phyloP scores from a whole-genome alignment of 1,139 yeast genomes.

The Suhomyces ambrosiae region DNA sequence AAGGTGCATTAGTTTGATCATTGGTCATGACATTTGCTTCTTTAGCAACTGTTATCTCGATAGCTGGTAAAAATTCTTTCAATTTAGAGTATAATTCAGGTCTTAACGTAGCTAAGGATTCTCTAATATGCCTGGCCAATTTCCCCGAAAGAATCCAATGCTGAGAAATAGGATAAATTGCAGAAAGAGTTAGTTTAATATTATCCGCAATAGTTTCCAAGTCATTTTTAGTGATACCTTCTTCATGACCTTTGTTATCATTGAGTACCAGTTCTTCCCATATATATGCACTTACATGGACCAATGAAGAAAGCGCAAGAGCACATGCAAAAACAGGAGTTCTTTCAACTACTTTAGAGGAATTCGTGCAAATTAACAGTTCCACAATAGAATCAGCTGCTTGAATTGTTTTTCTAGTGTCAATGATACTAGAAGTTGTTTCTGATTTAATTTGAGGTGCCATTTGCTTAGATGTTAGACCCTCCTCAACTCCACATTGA shows the following conservation, averaged over 20 bases:
- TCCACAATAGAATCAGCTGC: constrained; percentile 52
- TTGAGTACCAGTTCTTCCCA: constrained; percentile 39
- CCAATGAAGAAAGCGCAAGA: constrained; percentile 50
- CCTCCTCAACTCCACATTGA: constrained; percentile 30
- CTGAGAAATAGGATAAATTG: constrained; percentile 46
- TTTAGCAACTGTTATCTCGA: constrained; percentile 8
- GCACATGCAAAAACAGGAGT: constrained; percentile 55
- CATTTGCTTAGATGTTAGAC: constrained; percentile 11
- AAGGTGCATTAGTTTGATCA: no score
- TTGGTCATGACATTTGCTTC: no score
- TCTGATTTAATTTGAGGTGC: constrained; percentile 13
- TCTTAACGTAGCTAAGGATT: constrained; percentile 32
- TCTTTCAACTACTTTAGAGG: constrained; percentile 40
- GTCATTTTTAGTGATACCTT: constrained; percentile 30
- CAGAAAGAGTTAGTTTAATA: constrained; percentile 48
- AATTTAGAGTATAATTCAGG: constrained; percentile 30
- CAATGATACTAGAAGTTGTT: constrained; percentile 47
- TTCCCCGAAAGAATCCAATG: constrained; percentile 54
- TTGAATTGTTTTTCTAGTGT: constrained; percentile 53
- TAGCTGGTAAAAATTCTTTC: constrained; percentile 21
- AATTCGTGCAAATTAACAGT: constrained; percentile 47
- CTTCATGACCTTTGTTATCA: constrained; percentile 9
- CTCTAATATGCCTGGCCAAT: constrained; percentile 46
- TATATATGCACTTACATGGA: constrained; percentile 51
- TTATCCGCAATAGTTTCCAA: constrained; percentile 47